Evolutionary conservation across 2,329 filamentous ascomycete genomes (phyloP), one percentile per base, ranked within the genome.

Genomic region (Xylariaceae sp.): DNA sequence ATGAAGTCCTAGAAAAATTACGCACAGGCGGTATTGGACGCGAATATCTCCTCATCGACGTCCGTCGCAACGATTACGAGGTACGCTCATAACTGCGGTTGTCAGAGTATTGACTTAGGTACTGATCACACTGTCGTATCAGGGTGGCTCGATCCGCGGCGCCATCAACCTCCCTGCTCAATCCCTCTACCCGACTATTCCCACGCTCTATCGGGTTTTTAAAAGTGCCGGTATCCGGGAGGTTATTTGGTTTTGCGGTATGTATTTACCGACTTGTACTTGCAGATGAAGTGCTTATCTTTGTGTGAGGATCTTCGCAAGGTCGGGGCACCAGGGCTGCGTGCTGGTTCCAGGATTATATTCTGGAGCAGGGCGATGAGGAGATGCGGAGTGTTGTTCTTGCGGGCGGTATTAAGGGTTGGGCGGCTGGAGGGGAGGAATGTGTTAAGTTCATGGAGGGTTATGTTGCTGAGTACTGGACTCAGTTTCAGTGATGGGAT

Each of bases 91-190:
- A 66, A 37, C 51, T 10, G 42, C 35, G 23, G n/a, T n/a, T n/a
- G n/a, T n/a, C n/a, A n/a, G 47, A 49, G 3, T 9, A 5, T 8
- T 9, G 7, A 50, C 54, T n/a, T n/a, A n/a, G n/a, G n/a, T 35
- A 53, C 23, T 61, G 52, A 18, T 49, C 35, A 10, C 35, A 10
- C 51, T 35, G 17, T 59, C 15, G 60, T 52, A 42, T 17, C 60
- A 82, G 82, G 83, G 83, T 48, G 82, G 82, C 50, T 82, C 80
- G 0, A 83, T 86, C 64, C 73, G 72, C 9, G 76, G 76, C 1
- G 82, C 82, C 1, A 72, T 86, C 66, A 81, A 82, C 63, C 71
- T 82, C 3, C 79, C 78, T 0, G 78, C 78, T 0, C 78, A 81
- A 60, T 77, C 73, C 56, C 66, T 82, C 2, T 76, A 75, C 48